A percentile compares a stretch with the other conserved stretches of the same genome.
Conservation (phyloP, 306 rosid genomes). For the Lupinus albus region DNA sequence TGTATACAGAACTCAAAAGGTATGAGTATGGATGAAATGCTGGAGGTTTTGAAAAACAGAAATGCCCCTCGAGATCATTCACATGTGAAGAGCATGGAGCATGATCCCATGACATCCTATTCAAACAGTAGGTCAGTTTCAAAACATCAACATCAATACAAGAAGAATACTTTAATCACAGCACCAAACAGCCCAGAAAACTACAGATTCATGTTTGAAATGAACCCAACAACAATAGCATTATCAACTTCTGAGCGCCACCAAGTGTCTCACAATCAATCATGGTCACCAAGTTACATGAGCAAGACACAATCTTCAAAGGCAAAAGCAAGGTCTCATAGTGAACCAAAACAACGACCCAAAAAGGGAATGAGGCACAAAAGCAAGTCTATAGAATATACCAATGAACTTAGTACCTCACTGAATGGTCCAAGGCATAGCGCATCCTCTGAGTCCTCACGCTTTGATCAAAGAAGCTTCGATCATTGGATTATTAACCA, state of each 20-base stretch:
- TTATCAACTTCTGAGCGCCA: slow-evolving; percentile 45
- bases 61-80: slow-evolving; percentile 58
- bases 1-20: slow-evolving; percentile 49
- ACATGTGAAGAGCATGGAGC: slow-evolving; percentile 42
- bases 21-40: slow-evolving; percentile 46
- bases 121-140: slow-evolving; percentile 53
- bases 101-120: slow-evolving; percentile 40
- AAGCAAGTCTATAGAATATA: slow-evolving; percentile 47
- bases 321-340: slow-evolving; percentile 77
- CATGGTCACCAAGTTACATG: slow-evolving; percentile 69
- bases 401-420: slow-evolving; percentile 12
- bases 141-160: slow-evolving; percentile 38
- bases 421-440: slow-evolving; percentile 50
- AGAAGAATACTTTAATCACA: slow-evolving; percentile 35
- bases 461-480: slow-evolving; percentile 41
- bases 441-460: slow-evolving; percentile 45
- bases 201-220: slow-evolving; percentile 33
- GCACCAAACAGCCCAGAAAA: slow-evolving; percentile 53
- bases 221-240: slow-evolving; percentile 40
- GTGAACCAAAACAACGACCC: slow-evolving; percentile 89
- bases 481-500: slow-evolving; percentile 60
- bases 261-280: slow-evolving; percentile 35
- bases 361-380: slow-evolving; percentile 40
- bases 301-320: slow-evolving; percentile 71
- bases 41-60: slow-evolving; percentile 48